Base-by-base conservation (phyloP, 2,329 filamentous ascomycete genomes). In the Claviceps spartinae region DNA sequence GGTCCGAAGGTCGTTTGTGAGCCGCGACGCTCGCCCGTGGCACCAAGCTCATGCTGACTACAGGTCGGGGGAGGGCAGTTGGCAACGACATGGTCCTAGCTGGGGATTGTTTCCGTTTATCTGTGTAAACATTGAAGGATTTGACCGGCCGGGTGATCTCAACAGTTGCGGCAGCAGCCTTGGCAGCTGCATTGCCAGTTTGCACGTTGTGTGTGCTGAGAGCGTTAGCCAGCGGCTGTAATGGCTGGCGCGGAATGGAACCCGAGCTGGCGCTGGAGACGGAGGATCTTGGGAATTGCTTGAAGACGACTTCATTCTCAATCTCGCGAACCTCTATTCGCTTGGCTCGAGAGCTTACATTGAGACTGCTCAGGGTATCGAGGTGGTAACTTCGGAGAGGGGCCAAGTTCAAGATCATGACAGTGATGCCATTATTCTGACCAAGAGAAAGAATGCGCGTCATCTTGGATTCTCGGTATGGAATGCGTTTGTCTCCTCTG, bases 391-490 rank as follows among this genome's bases (percentile, higher is more conserved):
- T 89, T 56, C 87, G 82, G n/a, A 94, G 77, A 0, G 93, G 90
- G 0, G 91, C 88, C 2, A 97, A 78, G 62, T 97, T 97, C 40
- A 97, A 75, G 54, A 97, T 93, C 93, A 97, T 97, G 63, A 97
- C 79, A 0, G 90, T 96, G 58, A 95, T 81, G 49, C 93, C 91
- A 57, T 95, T 88, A 70, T 97, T 96, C 70, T 96, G 91, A 2
- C 91, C 91, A 8, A 97, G 71, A 0, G 86, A 91, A 26, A 97
- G 70, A 52, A 97, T 96, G 47, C 91, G 80, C 1, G 93, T 97
- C 91, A 97, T 96, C 73, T 97, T 96, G 51, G 86, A 93, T 65
- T 96, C 91, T 52, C 91, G 79, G 66, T 95, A 97, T 0, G 93
- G 91, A 61, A 97, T 91, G 37, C 91, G 81, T 60, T 76, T 79